These are phyloP conservation scores for Isatis tinctoria DNA, from an alignment of 345 rosid species.

Conservation along the genomic window DNA sequence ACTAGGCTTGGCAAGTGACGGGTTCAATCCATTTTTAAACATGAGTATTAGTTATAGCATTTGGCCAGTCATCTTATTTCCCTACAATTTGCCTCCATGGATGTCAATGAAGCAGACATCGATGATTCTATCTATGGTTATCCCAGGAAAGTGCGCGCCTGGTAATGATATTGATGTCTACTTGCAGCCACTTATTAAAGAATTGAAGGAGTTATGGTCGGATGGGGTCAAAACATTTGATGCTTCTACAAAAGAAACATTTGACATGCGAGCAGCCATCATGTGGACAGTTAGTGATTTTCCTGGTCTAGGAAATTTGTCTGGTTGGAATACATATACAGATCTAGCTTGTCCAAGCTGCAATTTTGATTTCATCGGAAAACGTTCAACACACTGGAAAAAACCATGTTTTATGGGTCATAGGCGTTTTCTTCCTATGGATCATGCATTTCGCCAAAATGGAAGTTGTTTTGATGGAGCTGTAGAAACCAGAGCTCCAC, in stretches of 20 bases:
- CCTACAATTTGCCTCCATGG: neutral
- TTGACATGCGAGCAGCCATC: neutral
- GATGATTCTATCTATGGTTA: neutral
- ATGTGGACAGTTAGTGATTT: neutral
- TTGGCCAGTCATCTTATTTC: no score
- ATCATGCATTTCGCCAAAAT: no score
- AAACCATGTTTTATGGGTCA: neutral
- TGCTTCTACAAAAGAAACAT: neutral
- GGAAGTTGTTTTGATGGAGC: no score
- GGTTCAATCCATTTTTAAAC: neutral
- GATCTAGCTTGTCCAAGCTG: neutral
- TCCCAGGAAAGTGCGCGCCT: neutral
- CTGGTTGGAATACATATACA: no score
- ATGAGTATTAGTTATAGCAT: no score
- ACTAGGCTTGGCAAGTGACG: neutral
- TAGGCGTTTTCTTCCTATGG: neutral
- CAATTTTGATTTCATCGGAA: no score
- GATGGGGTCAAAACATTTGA: neutral
- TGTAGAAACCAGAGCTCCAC: no score
- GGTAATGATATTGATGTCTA: constrained; percentile 1
- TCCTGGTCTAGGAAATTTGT: no score
- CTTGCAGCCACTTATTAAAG: neutral
- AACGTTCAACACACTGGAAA: neutral
- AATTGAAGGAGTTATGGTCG: neutral
- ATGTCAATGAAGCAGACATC: neutral